Evolutionary conservation across 1,284 basidiomycete species (phyloP).

Genomic region (Leccinum cinnamomeum): DNA sequence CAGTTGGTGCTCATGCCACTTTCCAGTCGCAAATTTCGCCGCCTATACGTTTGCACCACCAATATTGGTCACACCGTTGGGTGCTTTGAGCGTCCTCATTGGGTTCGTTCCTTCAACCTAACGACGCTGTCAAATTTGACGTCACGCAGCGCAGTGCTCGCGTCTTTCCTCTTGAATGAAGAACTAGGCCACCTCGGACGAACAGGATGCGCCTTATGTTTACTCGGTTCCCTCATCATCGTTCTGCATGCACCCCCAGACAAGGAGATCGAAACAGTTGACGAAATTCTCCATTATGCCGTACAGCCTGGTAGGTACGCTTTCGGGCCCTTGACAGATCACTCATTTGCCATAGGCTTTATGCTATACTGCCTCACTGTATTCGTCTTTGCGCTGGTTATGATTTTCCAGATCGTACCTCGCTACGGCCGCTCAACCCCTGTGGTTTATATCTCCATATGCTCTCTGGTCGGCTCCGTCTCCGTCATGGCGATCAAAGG

Average conservation of each 20-base stretch:
- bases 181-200: slow-evolving; percentile 92
- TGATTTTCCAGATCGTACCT: slow-evolving; percentile 90
- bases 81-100: slow-evolving; percentile 95
- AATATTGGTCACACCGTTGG: slow-evolving; percentile 94
- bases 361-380: slow-evolving; percentile 87
- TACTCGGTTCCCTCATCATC: slow-evolving; percentile 93
- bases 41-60: slow-evolving; percentile 98
- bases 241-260: slow-evolving; percentile 97
- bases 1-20: slow-evolving; percentile 8
- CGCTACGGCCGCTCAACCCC: slow-evolving; percentile 87
- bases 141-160: slow-evolving; percentile 78
- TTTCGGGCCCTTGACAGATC: background rate
- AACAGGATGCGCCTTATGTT: slow-evolving; percentile 89
- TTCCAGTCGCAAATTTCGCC: slow-evolving; percentile 93
- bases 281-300: slow-evolving; percentile 91
- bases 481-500: slow-evolving; percentile 96
- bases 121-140: slow-evolving; percentile 13
- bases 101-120: slow-evolving; percentile 57
- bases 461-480: slow-evolving; percentile 85
- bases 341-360: slow-evolving; percentile 59
- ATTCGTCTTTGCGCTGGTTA: slow-evolving; percentile 77
- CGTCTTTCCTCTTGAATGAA: slow-evolving; percentile 92
- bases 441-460: slow-evolving; percentile 92
- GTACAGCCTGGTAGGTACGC: slow-evolving; percentile 76
- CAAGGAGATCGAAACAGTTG: slow-evolving; percentile 91